Evolutionary conservation across 1,284 basidiomycete genomes (phyloP), one percentile per base, ranked within the genome.

Genomic region (Cryptococcus floricola): DNA sequence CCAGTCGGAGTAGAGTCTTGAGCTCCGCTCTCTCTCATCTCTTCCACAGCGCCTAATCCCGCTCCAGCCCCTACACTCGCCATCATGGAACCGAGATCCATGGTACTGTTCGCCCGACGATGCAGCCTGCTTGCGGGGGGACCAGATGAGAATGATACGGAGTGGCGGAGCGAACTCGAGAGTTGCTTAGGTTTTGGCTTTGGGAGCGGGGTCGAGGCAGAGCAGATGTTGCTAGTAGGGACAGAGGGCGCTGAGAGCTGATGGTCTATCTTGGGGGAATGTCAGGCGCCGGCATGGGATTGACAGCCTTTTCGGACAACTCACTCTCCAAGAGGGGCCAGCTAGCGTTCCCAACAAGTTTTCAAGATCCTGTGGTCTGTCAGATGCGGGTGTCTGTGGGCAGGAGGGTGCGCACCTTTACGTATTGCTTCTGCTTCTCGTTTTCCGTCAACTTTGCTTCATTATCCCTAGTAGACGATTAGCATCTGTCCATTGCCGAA

Each of bases 341-440:
- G 66, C 54, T 2, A 49, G 61, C 3, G 55, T 56, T 4, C 65
- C 64, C 4, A 71, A 56, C 10, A 71, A 59, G 42, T 56, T 61
- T 44, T 74, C 70, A 0, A 73, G 57, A 9, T 58, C 60, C 67
- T 72, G 41, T 34, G 6, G 5, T n/a, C 16, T 39, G 37, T 27
- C 38, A 34, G 18, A 3, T 3, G 8, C 1, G 23, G 4, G 13
- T 1, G 8, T 42, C 9, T 45, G 16, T 18, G 5, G 13, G 18
- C 44, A 37, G 25, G 5, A 39, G 10, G 4, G 6, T 7, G 45
- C 61, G n/a, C n/a, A 70, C 71, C 50, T 65, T 68, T 50, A 66
- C 56, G 45, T 74, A 74, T 4, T 53, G 53, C 39, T 62, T 66
- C 48, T 65, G 54, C n/a, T 50, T 48, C 52, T 74, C 71, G n/a